Conservation (phyloP, 169 alveolate species). For the Sarcocystis neurona region DNA sequence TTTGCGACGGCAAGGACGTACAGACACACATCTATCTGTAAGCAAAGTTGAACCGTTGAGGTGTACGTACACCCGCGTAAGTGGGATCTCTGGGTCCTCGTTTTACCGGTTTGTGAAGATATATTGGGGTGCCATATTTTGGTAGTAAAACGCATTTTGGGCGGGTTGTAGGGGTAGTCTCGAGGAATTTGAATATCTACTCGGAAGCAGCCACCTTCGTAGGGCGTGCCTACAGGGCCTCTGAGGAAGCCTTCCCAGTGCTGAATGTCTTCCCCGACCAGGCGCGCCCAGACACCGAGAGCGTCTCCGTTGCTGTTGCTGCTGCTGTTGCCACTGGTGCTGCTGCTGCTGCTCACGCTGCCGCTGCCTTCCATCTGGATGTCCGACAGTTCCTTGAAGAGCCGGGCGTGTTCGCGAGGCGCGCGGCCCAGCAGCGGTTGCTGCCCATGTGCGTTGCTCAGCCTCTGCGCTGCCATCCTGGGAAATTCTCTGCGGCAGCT, state of each 20-base stretch:
- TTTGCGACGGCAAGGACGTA: no score
- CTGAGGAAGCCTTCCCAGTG: slow-evolving; percentile 11
- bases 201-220: slow-evolving; percentile 91
- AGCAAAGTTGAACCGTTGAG: no score
- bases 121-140: slow-evolving; percentile 97
- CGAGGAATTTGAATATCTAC: slow-evolving; percentile 90
- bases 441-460: no score
- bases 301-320: neutral
- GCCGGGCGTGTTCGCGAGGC: slow-evolving; percentile 32
- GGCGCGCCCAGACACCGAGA: neutral
- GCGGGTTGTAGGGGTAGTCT: slow-evolving; percentile 94
- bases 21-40: no score
- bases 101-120: slow-evolving; percentile 85
- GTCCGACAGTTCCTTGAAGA: slow-evolving; percentile 15
- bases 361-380: slow-evolving; percentile 25
- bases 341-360: neutral
- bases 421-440: neutral
- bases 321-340: neutral
- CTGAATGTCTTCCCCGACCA: slow-evolving; percentile 20
- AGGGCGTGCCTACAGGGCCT: slow-evolving; percentile 87
- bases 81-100: no score
- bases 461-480: no score
- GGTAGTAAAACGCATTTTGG: slow-evolving; percentile 93
- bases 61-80: no score
- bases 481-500: no score